These are phyloP conservation scores for Colletotrichum melonis DNA, from an alignment of 2,329 filamentous ascomycete species.

Conservation along the genomic window DNA sequence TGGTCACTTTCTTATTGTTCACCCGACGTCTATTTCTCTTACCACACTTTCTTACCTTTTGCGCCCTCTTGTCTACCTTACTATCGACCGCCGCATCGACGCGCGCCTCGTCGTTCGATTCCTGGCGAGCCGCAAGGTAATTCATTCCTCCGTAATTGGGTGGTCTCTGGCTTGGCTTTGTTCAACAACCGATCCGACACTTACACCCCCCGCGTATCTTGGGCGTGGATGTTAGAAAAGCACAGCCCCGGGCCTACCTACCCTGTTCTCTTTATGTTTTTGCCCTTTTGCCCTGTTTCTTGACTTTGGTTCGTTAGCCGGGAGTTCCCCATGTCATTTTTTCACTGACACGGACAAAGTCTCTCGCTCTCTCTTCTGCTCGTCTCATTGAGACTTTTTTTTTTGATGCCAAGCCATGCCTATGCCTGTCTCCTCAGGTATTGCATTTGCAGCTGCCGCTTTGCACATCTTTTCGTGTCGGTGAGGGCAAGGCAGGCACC, in stretches of 20 bases:
- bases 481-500: constrained; percentile 1
- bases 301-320: neutral
- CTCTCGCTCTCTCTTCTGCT: neutral
- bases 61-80: neutral
- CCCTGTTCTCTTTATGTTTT: neutral
- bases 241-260: constrained; percentile 2
- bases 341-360: neutral
- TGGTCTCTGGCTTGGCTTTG: constrained; percentile 3
- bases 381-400: neutral
- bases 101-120: constrained; percentile 16
- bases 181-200: neutral
- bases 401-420: constrained; percentile 6
- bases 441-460: neutral
- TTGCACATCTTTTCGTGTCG: neutral
- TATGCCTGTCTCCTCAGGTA: neutral
- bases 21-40: constrained; percentile 1
- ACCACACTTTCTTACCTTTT: constrained; percentile 7
- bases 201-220: neutral
- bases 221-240: neutral
- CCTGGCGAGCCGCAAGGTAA: neutral
- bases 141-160: constrained; percentile 15
- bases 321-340: constrained; percentile 22
- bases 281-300: neutral
- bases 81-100: neutral
- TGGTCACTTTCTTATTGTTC: constrained; percentile 8